A percentile compares a stretch with the other conserved stretches of the same genome.
phyloP scores from a whole-genome alignment of 495 filamentous ascomycete genomes.

The Glarea lozoyensis region DNA sequence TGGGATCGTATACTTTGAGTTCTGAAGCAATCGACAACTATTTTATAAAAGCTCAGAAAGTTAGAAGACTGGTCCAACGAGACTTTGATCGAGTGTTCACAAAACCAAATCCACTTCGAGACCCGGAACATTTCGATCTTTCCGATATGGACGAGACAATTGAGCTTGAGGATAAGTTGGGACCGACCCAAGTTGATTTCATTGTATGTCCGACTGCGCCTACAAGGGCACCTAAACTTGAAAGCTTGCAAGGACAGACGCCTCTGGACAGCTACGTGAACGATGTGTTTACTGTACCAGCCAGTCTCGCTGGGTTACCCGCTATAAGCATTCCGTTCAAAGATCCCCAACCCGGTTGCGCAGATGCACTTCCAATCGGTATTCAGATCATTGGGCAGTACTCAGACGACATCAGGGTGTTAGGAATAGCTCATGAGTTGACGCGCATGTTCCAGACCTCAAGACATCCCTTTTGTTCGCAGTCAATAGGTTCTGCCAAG shows the following conservation, averaged over 20 bases:
- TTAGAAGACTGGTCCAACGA: conserved; percentile 70
- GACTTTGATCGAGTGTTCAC: conserved; percentile 80
- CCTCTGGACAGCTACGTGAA: conserved; percentile 58
- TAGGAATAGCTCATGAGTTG: conserved; percentile 41
- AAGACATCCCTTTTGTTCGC: too few species aligned
- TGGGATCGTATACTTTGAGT: conserved; percentile 86
- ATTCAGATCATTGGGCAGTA: conserved; percentile 90
- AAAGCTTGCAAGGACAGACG: conserved; percentile 11
- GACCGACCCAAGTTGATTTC: conserved; percentile 61
- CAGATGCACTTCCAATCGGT: conserved; percentile 35
- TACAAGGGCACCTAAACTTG: conserved; percentile 58
- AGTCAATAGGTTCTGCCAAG: too few species aligned
- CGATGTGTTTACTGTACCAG: conserved; percentile 93
- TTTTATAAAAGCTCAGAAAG: conserved; percentile 85
- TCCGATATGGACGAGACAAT: conserved; percentile 33
- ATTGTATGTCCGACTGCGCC: conserved; percentile 84
- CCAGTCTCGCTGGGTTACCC: conserved; percentile 85
- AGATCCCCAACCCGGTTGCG: conserved; percentile 1
- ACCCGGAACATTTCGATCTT: conserved; percentile 29
- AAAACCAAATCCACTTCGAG: conserved; percentile 53
- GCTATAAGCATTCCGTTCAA: conserved; percentile 75
- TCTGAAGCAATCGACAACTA: conserved; percentile 92
- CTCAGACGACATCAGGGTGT: conserved; percentile 66
- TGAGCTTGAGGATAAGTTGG: conserved; percentile 32
- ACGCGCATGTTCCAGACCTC: too few species aligned